Base-by-base conservation (phyloP, 202 grass and related monocot species). In the Carex sylvatica region DNA sequence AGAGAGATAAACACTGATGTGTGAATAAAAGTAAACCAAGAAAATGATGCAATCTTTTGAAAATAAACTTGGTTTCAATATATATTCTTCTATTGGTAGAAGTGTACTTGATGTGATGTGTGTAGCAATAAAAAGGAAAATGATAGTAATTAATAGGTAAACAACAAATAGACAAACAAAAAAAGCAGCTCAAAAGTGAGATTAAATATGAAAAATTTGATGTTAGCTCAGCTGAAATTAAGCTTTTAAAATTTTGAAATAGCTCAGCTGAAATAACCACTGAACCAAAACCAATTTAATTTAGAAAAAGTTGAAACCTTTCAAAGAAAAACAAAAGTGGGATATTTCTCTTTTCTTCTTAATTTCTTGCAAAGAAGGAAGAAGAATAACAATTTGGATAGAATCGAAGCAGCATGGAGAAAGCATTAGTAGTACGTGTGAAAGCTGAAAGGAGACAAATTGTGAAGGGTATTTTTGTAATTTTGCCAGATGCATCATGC, bases 31-130 rank as follows among this genome's bases (percentile, higher is more conserved):
- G 62, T 30, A 82, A 22, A 26, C 80, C 46, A 53, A 82, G 65
- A 53, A 54, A 67, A 65, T 69, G 59, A 51, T 81, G 60, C 42
- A 81, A 65, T 53, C 19, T 69, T 53, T 52, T 30, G 16, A 40
- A 82, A 82, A 56, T 54, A 82, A 68, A 70, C 44, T 68, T 53
- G 11, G 18, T 38, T 66, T 20, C 20, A 52, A 11, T 67, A 16
- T 67, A 16, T 22, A 44, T 81, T 35, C 33, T 81, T 68, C 15
- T 24, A 30, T 35, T 65, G 15, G 42, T 82, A 82, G 40, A 49
- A 53, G 65, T n/a, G 12, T 13, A 67, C 61, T 46, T 62, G 80
- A 82, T 82, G 63, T 82, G 80, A 82, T 82, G 63, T 82, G 44
- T 31, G 51, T 56, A 35, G 53, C 54, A 69, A 36, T 68, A 69